Conservation (phyloP, 2,329 filamentous ascomycete species). For the Calycina marina region DNA sequence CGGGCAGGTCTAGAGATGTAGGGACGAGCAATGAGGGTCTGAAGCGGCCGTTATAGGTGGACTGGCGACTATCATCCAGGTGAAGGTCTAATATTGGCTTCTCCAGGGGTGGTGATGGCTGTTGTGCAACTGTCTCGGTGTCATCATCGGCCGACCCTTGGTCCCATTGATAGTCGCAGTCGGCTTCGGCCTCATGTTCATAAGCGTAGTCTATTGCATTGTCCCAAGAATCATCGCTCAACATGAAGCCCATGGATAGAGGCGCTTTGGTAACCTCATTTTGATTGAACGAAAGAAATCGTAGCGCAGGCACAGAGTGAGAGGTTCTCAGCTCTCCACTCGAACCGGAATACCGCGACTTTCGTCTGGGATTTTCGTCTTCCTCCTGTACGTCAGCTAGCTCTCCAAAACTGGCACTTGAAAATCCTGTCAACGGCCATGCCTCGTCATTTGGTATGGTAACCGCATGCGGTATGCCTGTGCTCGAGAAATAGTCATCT, state of each 20-base stretch:
- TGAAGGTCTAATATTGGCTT: constrained; percentile 10
- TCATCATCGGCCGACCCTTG: constrained; percentile 36
- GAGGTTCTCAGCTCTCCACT: constrained; percentile 18
- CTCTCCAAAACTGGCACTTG: constrained; percentile 17
- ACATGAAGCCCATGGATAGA: constrained; percentile 9
- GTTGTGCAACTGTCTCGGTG: constrained; percentile 17
- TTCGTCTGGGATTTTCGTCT: constrained; percentile 32
- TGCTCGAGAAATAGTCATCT: constrained; percentile 17
- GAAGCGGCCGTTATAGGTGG: constrained; percentile 17
- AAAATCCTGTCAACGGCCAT: constrained; percentile 27
- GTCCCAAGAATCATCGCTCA: constrained; percentile 38
- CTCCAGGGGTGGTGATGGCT: constrained; percentile 7
- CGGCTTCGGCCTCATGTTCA: constrained; percentile 50
- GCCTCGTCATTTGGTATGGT: constrained; percentile 29
- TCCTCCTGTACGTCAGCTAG: constrained; percentile 49
- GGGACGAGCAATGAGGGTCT: constrained; percentile 19
- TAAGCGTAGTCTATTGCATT: constrained; percentile 59
- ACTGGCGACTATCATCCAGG: constrained; percentile 15
- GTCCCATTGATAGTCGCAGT: constrained; percentile 54
- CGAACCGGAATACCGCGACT: constrained; percentile 14
- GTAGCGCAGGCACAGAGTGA: constrained; percentile 21
- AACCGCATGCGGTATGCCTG: constrained; percentile 25
- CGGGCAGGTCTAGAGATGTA: constrained; percentile 16
- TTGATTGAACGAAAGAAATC: constrained; percentile 28
- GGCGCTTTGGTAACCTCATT: constrained; percentile 8